Conservation (phyloP, 2,329 filamentous ascomycete species). For the Diaporthe nobilis region DNA sequence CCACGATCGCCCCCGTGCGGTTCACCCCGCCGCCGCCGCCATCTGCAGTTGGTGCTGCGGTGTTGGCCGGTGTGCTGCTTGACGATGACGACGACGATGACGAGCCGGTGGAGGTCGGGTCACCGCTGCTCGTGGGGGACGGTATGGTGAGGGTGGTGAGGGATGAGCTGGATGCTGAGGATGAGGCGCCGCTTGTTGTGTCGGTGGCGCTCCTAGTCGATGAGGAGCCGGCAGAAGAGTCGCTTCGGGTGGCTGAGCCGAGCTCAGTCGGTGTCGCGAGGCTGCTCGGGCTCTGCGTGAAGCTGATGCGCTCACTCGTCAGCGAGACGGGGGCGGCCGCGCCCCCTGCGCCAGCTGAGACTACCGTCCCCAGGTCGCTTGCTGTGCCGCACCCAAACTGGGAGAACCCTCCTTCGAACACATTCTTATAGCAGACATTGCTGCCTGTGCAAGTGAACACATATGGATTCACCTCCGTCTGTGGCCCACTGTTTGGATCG, state of each 20-base stretch:
- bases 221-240: constrained; percentile 40
- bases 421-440: constrained; percentile 69
- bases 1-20: constrained; percentile 66
- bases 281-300: constrained; percentile 56
- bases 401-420: constrained; percentile 67
- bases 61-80: constrained; percentile 39
- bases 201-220: neutral
- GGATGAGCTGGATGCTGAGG: constrained; percentile 36
- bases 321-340: constrained; percentile 54
- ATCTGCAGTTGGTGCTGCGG: constrained; percentile 40
- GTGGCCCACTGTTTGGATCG: constrained; percentile 63
- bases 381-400: constrained; percentile 71
- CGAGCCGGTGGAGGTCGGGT: constrained; percentile 35
- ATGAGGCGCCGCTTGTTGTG: constrained; percentile 28
- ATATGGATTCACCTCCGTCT: constrained; percentile 68
- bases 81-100: constrained; percentile 18
- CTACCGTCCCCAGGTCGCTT: constrained; percentile 63
- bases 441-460: constrained; percentile 68
- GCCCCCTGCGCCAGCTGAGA: constrained; percentile 62
- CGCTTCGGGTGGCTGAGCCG: constrained; percentile 48
- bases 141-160: constrained; percentile 40
- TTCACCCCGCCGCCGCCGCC: constrained; percentile 42
- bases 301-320: constrained; percentile 55
- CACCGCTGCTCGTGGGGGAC: constrained; percentile 38
- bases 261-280: constrained; percentile 60